phyloP scores from a whole-genome alignment of 1,139 yeast genomes.

The Meyerozyma athensensis region DNA sequence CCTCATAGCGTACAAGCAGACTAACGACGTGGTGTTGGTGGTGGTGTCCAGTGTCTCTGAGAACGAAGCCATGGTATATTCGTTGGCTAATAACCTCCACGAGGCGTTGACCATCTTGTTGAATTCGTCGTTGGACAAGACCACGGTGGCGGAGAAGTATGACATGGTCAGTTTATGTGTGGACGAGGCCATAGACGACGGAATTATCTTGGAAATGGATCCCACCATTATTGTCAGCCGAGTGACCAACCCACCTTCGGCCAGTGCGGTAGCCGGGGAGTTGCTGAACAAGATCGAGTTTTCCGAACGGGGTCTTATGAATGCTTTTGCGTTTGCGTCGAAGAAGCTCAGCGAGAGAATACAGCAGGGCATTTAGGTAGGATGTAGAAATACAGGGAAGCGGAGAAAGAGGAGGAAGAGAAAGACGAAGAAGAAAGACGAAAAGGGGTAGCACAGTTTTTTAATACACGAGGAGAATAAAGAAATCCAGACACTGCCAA shows the following conservation, averaged over 20 bases:
- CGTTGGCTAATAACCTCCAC: conserved; percentile 70
- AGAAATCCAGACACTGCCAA: background rate
- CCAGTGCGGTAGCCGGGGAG: conserved; percentile 36
- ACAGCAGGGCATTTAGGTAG: conserved; percentile 66
- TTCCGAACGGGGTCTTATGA: conserved; percentile 80
- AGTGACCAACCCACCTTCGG: conserved; percentile 73
- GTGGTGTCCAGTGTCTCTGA: conserved; percentile 73
- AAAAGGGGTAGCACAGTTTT: background rate
- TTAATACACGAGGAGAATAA: background rate
- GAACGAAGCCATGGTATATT: conserved; percentile 79
- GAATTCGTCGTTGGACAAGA: conserved; percentile 72
- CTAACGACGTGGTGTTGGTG: conserved; percentile 69
- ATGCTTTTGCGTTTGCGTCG: conserved; percentile 86
- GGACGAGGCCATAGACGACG: conserved; percentile 91
- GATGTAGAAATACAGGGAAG: no score
- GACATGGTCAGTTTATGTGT: conserved; percentile 82
- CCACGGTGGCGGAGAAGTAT: conserved; percentile 73
- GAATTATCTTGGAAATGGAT: conserved; percentile 87
- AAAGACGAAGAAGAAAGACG: background rate
- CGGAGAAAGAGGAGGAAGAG: background rate
- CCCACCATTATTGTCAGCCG: conserved; percentile 82
- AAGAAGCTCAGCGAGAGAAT: conserved; percentile 82
- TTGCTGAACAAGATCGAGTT: conserved; percentile 69
- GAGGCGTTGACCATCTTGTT: conserved; percentile 79
- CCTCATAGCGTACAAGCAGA: conserved; percentile 78